Evolutionary conservation across 345 rosid species (phyloP).

Genomic region (Eucalyptus fibrosa): DNA sequence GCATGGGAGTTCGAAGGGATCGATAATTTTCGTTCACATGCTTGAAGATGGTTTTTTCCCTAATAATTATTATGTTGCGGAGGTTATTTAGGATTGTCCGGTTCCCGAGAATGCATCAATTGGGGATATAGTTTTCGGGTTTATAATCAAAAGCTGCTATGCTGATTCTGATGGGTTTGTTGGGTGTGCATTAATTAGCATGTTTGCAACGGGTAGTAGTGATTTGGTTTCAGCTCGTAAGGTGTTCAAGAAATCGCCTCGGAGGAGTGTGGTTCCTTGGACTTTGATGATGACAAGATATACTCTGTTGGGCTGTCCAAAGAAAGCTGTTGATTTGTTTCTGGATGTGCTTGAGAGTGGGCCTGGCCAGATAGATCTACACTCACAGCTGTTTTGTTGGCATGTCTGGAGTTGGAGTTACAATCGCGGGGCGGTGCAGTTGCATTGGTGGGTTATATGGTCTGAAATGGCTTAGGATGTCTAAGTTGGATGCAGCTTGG

Average conservation of each 20-base stretch:
- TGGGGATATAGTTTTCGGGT: too few species aligned
- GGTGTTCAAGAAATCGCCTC: rapidly evolving
- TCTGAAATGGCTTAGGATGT: background rate
- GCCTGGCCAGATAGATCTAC: background rate
- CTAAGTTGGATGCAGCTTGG: background rate
- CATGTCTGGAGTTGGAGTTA: background rate
- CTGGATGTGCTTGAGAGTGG: background rate
- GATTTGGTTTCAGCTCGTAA: too few species aligned
- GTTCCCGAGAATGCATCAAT: too few species aligned
- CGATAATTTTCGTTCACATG: background rate
- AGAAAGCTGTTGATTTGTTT: background rate
- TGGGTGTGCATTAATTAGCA: background rate
- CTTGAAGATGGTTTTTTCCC: background rate
- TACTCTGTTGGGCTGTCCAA: too few species aligned
- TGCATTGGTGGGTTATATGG: background rate
- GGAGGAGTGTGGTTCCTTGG: too few species aligned
- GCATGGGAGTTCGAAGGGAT: background rate
- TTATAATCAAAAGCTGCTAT: too few species aligned
- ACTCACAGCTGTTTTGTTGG: background rate
- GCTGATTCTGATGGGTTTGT: background rate
- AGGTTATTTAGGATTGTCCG: too few species aligned
- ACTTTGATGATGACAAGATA: too few species aligned
- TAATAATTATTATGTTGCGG: too few species aligned
- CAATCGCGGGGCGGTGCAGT: background rate
- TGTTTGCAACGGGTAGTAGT: rapidly evolving